phyloP scores from a whole-genome alignment of 192 early-diverging fungal species.

The Linnemannia exigua region DNA sequence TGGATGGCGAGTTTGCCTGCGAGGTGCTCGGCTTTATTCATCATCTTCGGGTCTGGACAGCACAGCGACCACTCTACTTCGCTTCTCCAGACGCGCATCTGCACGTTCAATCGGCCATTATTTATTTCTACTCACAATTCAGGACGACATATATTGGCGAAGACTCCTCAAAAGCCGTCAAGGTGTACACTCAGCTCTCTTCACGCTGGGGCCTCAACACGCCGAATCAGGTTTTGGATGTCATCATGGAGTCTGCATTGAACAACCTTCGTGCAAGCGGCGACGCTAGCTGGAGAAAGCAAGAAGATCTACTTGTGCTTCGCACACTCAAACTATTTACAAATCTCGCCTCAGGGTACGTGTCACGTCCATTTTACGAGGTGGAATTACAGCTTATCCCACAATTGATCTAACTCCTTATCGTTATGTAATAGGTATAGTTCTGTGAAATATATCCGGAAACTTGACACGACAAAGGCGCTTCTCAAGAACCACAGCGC shows the following conservation, averaged over 20 bases:
- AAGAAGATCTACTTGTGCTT: slow-evolving; percentile 46
- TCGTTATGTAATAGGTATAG: slow-evolving; percentile 68
- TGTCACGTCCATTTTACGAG: background rate
- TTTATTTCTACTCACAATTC: slow-evolving; percentile 84
- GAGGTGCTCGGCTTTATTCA: slow-evolving; percentile 79
- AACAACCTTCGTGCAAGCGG: slow-evolving; percentile 39
- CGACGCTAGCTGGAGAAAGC: slow-evolving; percentile 32
- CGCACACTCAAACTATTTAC: slow-evolving; percentile 80
- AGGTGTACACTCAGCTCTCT: slow-evolving; percentile 78
- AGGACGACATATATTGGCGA: slow-evolving; percentile 86
- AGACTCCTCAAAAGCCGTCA: slow-evolving; percentile 63
- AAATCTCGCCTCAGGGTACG: slow-evolving; percentile 80
- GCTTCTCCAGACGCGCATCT: slow-evolving; percentile 52
- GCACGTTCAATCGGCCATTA: slow-evolving; percentile 70
- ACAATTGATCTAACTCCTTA: background rate
- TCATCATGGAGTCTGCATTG: slow-evolving; percentile 43
- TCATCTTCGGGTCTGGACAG: slow-evolving; percentile 68
- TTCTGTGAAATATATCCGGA: slow-evolving; percentile 80
- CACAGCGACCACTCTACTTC: slow-evolving; percentile 58
- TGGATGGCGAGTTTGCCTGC: slow-evolving; percentile 82
- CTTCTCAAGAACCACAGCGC: slow-evolving; percentile 82
- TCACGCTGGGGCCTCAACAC: slow-evolving; percentile 75
- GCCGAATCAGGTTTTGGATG: slow-evolving; percentile 40
- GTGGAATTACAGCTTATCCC: no score
- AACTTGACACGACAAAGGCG: slow-evolving; percentile 76